Base-by-base conservation (phyloP, 1,284 basidiomycete genomes). In the Rhodotorula sp. region DNA sequence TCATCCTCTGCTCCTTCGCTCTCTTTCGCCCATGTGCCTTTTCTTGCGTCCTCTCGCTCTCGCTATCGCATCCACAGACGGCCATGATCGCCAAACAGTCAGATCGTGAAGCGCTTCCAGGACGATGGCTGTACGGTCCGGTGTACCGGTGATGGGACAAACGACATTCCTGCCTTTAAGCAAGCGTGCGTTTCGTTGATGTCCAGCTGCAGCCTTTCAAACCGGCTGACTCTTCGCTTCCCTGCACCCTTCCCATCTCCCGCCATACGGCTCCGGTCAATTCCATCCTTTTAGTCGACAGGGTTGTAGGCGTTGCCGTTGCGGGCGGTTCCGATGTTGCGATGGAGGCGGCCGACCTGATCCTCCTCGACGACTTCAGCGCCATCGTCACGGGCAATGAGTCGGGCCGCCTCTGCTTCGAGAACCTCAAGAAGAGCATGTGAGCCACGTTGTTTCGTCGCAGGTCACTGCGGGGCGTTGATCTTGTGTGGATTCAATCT, bases 31-130 rank as follows among this genome's bases (percentile, higher is more conserved):
- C 40, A 13, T 13, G 3, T 44, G 40, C 40, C 15, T 13, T 13
- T 6, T 13, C 13, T 18, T 44, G 9, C 3, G 9, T 44, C 40
- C 13, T 13, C 40, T 6, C 15, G 40, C 40, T 44, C 40, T 18
- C 40, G 40, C 40, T 15, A 44, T 13, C 5, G 9, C 9, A 44
- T 3, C 11, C 40, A 44, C 40, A 44, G 40, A 10, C 40, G 37
- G 47, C 62, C 46, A 59, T 59, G 58, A 22, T 24, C 22, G 50
- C 30, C 51, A 2, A 31, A 10, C 34, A 31, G 52, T 22, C 82
- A 83, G 47, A 89, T 90, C 68, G 88, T 89, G 67, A 84, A 85
- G 65, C 83, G 85, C 58, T 83, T 87, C 70, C 85, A 87, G 76
- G 79, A 78, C 24, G 81, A 85, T 6, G 82, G 82, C 6, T 83